These are phyloP conservation scores for Auricularia cornea DNA, from an alignment of 768 basidiomycete species.

Conservation along the genomic window DNA sequence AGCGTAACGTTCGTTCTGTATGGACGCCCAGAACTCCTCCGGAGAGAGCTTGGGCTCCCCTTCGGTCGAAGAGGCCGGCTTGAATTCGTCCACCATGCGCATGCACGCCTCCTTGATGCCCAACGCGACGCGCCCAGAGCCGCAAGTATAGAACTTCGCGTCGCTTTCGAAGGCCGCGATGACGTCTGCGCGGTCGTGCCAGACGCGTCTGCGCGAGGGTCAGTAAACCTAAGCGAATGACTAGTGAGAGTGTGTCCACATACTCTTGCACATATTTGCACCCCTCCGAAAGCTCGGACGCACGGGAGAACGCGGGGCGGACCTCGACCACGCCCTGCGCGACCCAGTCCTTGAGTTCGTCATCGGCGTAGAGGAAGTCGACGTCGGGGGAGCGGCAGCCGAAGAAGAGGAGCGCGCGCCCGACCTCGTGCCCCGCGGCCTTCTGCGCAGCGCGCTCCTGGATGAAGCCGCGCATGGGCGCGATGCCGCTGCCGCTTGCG, in stretches of 20 bases:
- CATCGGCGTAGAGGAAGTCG: conserved; percentile 36
- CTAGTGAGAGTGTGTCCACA: conserved; percentile 8
- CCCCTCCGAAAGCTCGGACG: conserved; percentile 20
- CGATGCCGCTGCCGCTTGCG: conserved; percentile 39
- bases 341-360: conserved; percentile 36
- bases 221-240: not conserved
- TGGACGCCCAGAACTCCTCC: conserved; percentile 22
- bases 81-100: conserved; percentile 24
- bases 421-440: conserved; percentile 33
- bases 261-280: conserved; percentile 35
- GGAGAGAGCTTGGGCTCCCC: not conserved
- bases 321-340: conserved; percentile 36
- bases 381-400: conserved; percentile 35
- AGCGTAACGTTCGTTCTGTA: conserved; percentile 33
- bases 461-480: conserved; percentile 44
- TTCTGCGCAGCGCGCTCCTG: conserved; percentile 42
- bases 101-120: conserved; percentile 32
- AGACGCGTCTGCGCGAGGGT: conserved; percentile 27
- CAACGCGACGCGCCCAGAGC: conserved; percentile 30
- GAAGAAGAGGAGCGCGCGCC: conserved; percentile 36
- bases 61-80: too few relatives aligned
- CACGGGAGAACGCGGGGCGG: conserved; percentile 35
- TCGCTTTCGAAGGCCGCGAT: conserved; percentile 22
- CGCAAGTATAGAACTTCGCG: conserved; percentile 39
- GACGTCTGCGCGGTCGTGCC: conserved; percentile 34